Conservation (phyloP, 2,329 filamentous ascomycete species). For the Pyrenophora teres region DNA sequence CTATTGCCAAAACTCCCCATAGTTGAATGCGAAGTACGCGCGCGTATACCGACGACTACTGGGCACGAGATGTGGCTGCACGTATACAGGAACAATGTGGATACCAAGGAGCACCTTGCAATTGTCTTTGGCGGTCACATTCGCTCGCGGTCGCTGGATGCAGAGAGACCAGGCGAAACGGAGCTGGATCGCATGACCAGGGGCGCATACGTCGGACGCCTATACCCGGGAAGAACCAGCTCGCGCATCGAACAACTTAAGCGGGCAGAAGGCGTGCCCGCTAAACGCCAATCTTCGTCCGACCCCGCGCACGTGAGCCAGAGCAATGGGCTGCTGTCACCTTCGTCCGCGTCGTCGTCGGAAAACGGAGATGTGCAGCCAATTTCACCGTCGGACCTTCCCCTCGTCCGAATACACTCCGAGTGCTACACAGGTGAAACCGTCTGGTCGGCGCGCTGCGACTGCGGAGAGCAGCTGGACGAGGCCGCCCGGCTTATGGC, state of each 20-base stretch:
- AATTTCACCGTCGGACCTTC: conserved; percentile 53
- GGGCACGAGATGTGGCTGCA: conserved; percentile 98
- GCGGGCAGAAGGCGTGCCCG: conserved; percentile 41
- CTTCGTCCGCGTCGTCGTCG: conserved; percentile 31
- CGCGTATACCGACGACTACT: conserved; percentile 88
- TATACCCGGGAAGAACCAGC: conserved; percentile 82
- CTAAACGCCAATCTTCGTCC: conserved; percentile 23
- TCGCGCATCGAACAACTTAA: conserved; percentile 66
- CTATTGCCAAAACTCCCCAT: conserved; percentile 76
- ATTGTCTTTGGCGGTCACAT: conserved; percentile 94
- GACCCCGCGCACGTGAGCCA: conserved; percentile 9
- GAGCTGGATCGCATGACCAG: conserved; percentile 91
- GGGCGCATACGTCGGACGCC: conserved; percentile 85
- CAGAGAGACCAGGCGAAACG: conserved; percentile 74
- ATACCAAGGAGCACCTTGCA: conserved; percentile 94
- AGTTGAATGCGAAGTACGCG: conserved; percentile 92
- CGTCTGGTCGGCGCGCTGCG: conserved; percentile 95
- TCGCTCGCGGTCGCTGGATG: conserved; percentile 71
- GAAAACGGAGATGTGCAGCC: conserved; percentile 35
- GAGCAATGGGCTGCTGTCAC: conserved; percentile 19
- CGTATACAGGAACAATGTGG: conserved; percentile 88
- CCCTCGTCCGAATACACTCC: conserved; percentile 92
- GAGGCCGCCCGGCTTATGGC: conserved; percentile 95
- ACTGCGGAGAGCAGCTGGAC: conserved; percentile 96
- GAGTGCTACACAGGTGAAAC: conserved; percentile 99